These are phyloP conservation scores for Penicillium verhagenii DNA, from an alignment of 495 filamentous ascomycete genomes.

Conservation along the genomic window DNA sequence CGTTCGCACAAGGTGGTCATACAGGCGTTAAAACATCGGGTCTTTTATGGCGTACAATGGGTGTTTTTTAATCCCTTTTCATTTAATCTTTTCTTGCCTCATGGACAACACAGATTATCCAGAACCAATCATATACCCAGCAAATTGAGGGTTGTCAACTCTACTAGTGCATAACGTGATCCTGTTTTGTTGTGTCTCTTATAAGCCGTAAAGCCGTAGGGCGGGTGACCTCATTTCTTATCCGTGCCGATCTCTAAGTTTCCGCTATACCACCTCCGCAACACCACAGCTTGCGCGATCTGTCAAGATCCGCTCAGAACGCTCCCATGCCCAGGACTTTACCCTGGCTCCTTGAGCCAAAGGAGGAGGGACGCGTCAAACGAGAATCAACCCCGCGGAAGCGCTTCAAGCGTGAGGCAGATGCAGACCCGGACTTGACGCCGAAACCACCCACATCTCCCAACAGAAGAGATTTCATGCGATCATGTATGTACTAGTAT, in stretches of 20 bases:
- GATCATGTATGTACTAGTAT: slow-evolving; percentile 36
- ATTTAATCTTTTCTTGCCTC: slow-evolving; percentile 2
- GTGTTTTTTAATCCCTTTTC: background rate
- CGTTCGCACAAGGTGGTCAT: slow-evolving; percentile 14
- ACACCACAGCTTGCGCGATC: background rate
- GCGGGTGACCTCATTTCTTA: slow-evolving; percentile 29
- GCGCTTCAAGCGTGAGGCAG: slow-evolving; percentile 22
- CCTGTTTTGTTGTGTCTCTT: too few relatives aligned
- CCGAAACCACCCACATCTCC: slow-evolving; percentile 14
- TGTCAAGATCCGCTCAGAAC: background rate
- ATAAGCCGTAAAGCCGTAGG: background rate
- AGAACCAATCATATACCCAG: slow-evolving; percentile 25
- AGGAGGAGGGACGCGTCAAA: slow-evolving; percentile 10
- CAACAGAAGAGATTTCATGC: slow-evolving; percentile 30
- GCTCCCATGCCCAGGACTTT: slow-evolving; percentile 41
- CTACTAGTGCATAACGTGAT: too few relatives aligned
- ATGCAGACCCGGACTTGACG: slow-evolving; percentile 14
- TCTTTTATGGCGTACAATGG: slow-evolving; percentile 15
- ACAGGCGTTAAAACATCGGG: slow-evolving; percentile 23
- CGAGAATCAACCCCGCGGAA: slow-evolving; percentile 24
- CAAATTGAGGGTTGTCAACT: slow-evolving; percentile 8
- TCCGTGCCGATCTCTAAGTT: slow-evolving; percentile 17
- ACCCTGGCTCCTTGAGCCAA: slow-evolving; percentile 36
- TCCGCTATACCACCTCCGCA: background rate
- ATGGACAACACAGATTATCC: slow-evolving; percentile 1